These are phyloP conservation scores for Leptographium procerum DNA, from an alignment of 2,329 filamentous ascomycete species.

Conservation along the genomic window DNA sequence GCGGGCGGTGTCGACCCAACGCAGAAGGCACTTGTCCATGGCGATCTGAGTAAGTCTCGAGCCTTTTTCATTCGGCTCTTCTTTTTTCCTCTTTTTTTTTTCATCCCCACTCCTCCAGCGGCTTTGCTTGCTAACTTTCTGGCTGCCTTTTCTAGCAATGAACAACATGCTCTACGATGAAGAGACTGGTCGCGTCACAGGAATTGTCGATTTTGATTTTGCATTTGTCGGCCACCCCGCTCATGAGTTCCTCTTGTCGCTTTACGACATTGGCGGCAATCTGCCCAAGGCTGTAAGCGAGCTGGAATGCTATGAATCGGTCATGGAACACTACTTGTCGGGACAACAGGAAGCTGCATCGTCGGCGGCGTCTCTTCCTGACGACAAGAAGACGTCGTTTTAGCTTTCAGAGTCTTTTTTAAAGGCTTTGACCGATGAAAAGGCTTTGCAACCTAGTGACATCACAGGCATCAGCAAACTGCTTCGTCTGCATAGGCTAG, in stretches of 20 bases:
- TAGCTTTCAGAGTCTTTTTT: neutral
- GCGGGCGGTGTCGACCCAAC: neutral
- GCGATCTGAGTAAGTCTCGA: neutral
- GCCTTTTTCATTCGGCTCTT: neutral
- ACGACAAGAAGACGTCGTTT: neutral
- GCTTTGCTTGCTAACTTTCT: too few species aligned
- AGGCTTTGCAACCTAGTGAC: neutral
- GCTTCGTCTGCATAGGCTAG: neutral
- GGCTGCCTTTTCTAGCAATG: neutral
- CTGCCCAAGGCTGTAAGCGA: neutral
- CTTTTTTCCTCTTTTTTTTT: neutral
- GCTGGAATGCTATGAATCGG: neutral
- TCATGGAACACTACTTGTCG: neutral
- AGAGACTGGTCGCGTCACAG: neutral
- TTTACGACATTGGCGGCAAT: neutral
- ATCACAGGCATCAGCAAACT: neutral
- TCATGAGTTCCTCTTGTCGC: neutral
- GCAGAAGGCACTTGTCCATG: neutral
- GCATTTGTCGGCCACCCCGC: neutral
- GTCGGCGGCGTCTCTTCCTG: neutral
- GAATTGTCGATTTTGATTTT: neutral
- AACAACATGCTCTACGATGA: neutral
- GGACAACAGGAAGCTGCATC: neutral
- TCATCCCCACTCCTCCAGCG: neutral
- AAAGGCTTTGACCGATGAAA: neutral